phyloP scores from a whole-genome alignment of 352 stramenopile genomes.

The Globisporangium iwayamae region DNA sequence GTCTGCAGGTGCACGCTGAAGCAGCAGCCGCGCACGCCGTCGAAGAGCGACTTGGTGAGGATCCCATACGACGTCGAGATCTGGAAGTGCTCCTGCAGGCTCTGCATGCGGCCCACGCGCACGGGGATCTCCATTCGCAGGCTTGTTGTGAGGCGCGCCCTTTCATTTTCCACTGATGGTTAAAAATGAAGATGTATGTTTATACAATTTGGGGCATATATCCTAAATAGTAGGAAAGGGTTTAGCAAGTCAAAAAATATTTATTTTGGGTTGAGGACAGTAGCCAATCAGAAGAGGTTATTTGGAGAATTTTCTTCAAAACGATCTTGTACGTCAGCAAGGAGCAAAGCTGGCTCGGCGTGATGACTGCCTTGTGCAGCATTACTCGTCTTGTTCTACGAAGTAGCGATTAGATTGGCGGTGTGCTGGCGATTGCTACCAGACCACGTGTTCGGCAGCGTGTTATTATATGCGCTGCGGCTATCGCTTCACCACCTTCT shows the following conservation, averaged over 20 bases:
- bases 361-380: too few species aligned
- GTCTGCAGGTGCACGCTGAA: conserved; percentile 40
- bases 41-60: conserved; percentile 18
- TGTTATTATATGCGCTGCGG: background rate
- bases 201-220: background rate
- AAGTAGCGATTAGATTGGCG: too few species aligned
- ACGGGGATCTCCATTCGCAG: conserved; percentile 21
- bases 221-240: background rate
- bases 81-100: conserved; percentile 22
- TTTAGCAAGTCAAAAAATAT: background rate
- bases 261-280: background rate
- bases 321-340: background rate
- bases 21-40: conserved; percentile 26
- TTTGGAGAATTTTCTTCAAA: conserved; percentile 10
- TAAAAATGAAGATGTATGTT: background rate
- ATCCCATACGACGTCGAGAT: conserved; percentile 7
- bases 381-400: too few species aligned
- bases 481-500: background rate
- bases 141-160: background rate
- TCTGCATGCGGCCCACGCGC: conserved; percentile 14
- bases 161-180: background rate
- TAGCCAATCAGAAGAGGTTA: conserved; percentile 9
- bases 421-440: too few species aligned
- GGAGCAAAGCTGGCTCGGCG: background rate
- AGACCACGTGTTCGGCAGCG: too few species aligned